These are phyloP conservation scores for Pleurotus djamor DNA, from an alignment of 768 basidiomycete genomes.

Conservation along the genomic window DNA sequence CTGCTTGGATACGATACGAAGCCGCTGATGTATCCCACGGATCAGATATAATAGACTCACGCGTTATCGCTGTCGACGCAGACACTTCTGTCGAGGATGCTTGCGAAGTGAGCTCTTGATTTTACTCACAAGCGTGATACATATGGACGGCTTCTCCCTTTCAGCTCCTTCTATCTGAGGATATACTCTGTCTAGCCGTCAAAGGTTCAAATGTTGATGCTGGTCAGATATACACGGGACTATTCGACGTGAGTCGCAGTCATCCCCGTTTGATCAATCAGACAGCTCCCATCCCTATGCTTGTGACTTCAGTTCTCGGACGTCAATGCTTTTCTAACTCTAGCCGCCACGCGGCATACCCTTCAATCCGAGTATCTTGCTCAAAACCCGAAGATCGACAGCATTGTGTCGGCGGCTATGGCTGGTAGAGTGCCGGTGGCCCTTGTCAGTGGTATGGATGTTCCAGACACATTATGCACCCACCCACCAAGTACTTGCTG, in stretches of 20 bases:
- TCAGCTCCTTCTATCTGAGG: slow-evolving; percentile 62
- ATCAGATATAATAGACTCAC: slow-evolving; percentile 69
- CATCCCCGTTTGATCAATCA: not conserved
- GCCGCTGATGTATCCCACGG: not conserved
- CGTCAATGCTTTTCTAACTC: slow-evolving; percentile 83
- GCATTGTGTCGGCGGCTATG: slow-evolving; percentile 73
- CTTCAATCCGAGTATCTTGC: slow-evolving; percentile 57
- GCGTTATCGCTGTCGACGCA: slow-evolving; percentile 64
- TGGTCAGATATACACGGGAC: slow-evolving; percentile 40
- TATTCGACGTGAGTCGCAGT: slow-evolving; percentile 66
- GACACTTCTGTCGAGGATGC: slow-evolving; percentile 80
- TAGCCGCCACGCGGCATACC: slow-evolving; percentile 79
- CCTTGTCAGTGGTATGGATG: slow-evolving; percentile 70
- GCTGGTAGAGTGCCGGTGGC: slow-evolving; percentile 72
- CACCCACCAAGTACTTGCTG: slow-evolving; percentile 6
- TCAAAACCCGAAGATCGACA: slow-evolving; percentile 56
- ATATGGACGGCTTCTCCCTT: not conserved
- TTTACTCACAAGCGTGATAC: not conserved
- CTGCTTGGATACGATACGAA: not conserved
- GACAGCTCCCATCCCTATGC: not conserved
- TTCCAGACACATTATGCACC: not conserved
- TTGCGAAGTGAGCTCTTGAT: slow-evolving; percentile 58
- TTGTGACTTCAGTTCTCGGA: slow-evolving; percentile 61
- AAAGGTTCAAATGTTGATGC: slow-evolving; percentile 28
- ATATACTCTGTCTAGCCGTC: slow-evolving; percentile 65